Conservation (phyloP, 1,284 basidiomycete species). For the Sphaerobolus stellatus region DNA sequence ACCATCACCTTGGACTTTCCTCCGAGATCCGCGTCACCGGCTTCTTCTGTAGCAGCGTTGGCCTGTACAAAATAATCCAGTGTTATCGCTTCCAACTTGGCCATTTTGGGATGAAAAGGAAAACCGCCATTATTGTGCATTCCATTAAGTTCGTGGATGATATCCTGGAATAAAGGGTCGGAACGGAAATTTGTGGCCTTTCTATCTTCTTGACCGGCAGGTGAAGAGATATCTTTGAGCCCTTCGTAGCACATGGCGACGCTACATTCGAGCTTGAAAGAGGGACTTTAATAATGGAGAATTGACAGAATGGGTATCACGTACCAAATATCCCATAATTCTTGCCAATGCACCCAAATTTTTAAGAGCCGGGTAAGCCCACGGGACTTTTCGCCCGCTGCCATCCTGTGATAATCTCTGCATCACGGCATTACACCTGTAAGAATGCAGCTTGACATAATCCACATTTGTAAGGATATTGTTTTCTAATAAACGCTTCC, state of each 20-base stretch:
- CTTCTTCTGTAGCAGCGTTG: constrained; percentile 49
- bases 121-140: constrained; percentile 54
- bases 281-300: constrained; percentile 1
- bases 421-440: constrained; percentile 44
- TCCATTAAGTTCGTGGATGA: constrained; percentile 65
- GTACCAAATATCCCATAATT: constrained; percentile 79
- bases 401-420: constrained; percentile 30
- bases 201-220: constrained; percentile 34
- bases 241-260: constrained; percentile 73
- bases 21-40: constrained; percentile 28
- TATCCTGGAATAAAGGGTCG: constrained; percentile 58
- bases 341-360: constrained; percentile 60
- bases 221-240: constrained; percentile 46
- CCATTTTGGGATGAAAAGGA: constrained; percentile 90
- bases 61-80: constrained; percentile 77
- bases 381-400: constrained; percentile 32
- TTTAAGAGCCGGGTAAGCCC: constrained; percentile 44
- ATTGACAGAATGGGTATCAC: constrained; percentile 22
- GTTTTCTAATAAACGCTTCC: constrained; percentile 36
- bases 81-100: constrained; percentile 72
- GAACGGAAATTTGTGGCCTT: constrained; percentile 47
- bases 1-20: constrained; percentile 87
- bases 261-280: constrained; percentile 73
- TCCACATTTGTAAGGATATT: constrained; percentile 32
- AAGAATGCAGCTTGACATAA: constrained; percentile 54